Evolutionary conservation across 2,329 filamentous ascomycete genomes (phyloP).

Genomic region (Ascochyta lentis): DNA sequence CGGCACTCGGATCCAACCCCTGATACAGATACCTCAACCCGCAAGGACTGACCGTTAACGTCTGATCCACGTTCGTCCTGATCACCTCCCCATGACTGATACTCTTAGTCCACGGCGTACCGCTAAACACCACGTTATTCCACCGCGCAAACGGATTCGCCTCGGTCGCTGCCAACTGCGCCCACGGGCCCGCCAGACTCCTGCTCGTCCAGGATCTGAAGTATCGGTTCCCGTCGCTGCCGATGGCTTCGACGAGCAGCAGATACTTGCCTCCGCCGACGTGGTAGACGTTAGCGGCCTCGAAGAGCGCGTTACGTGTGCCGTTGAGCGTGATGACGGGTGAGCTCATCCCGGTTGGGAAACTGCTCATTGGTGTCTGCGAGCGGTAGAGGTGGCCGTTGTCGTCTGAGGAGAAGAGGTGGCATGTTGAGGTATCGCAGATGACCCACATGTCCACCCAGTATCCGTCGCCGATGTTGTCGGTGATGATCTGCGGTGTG

Average conservation of each 20-base stretch:
- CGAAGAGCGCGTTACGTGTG: conserved; percentile 43
- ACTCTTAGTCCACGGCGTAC: conserved; percentile 48
- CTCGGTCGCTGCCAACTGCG: conserved; percentile 44
- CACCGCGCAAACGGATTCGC: conserved; percentile 48
- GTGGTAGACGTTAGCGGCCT: conserved; percentile 49
- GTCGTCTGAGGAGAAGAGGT: conserved; percentile 53
- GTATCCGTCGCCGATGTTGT: conserved; percentile 44
- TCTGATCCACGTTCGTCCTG: conserved; percentile 48
- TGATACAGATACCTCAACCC: conserved; percentile 50
- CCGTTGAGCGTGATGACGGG: conserved; percentile 46
- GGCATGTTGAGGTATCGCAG: conserved; percentile 47
- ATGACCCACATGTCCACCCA: conserved; percentile 57
- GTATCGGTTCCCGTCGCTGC: conserved; percentile 41
- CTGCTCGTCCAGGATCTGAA: conserved; percentile 51
- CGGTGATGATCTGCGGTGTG: conserved; percentile 41
- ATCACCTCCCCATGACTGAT: conserved; percentile 49
- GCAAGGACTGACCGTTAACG: conserved; percentile 44
- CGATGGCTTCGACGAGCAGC: conserved; percentile 51
- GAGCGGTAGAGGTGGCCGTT: conserved; percentile 53
- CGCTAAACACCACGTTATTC: conserved; percentile 48
- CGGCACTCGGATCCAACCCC: conserved; percentile 44
- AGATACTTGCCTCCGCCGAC: conserved; percentile 45
- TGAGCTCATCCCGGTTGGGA: conserved; percentile 48
- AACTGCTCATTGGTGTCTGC: conserved; percentile 43
- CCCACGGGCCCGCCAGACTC: conserved; percentile 46